Percentiles rank a stretch among this genome's conserved stretches.
These are phyloP conservation scores for Daucus carota DNA, from an alignment of 129 eudicot genomes.

Conservation along the genomic window DNA sequence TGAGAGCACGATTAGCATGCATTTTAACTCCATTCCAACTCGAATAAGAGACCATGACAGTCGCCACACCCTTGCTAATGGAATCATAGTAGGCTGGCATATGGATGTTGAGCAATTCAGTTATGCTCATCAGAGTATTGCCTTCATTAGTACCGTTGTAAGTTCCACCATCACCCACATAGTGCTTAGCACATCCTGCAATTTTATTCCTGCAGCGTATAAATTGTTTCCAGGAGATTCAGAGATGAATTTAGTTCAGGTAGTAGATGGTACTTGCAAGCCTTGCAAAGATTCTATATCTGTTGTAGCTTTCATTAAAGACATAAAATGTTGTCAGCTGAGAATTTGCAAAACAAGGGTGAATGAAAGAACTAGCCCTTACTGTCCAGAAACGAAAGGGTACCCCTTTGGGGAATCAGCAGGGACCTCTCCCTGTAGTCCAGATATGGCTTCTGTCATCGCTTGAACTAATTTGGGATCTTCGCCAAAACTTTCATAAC, in stretches of 20 bases:
- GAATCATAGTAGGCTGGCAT: conserved; percentile 64
- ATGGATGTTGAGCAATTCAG: conserved; percentile 37
- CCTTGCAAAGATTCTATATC: too few species aligned
- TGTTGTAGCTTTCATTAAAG: too few species aligned
- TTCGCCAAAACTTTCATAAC: conserved; percentile 53
- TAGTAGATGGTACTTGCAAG: too few species aligned
- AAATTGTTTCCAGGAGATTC: background rate
- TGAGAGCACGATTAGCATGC: conserved; percentile 51
- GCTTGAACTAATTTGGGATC: conserved; percentile 36
- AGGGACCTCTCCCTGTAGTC: conserved; percentile 51
- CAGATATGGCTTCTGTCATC: conserved; percentile 53
- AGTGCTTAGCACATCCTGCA: conserved; percentile 65
- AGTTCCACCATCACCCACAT: conserved; percentile 73
- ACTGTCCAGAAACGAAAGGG: conserved; percentile 47
- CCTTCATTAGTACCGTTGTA: conserved; percentile 44
- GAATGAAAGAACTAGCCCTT: conserved; percentile 19
- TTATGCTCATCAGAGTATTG: conserved; percentile 34
- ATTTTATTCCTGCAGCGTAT: conserved; percentile 30
- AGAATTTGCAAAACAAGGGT: too few species aligned
- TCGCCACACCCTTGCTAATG: conserved; percentile 58
- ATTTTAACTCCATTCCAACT: conserved; percentile 68
- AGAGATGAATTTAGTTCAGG: background rate
- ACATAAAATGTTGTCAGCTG: too few species aligned
- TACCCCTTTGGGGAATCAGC: conserved; percentile 21
- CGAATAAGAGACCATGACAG: conserved; percentile 64